These are phyloP conservation scores for Phytopythium helicoides DNA, from an alignment of 352 stramenopile genomes.

Conservation along the genomic window DNA sequence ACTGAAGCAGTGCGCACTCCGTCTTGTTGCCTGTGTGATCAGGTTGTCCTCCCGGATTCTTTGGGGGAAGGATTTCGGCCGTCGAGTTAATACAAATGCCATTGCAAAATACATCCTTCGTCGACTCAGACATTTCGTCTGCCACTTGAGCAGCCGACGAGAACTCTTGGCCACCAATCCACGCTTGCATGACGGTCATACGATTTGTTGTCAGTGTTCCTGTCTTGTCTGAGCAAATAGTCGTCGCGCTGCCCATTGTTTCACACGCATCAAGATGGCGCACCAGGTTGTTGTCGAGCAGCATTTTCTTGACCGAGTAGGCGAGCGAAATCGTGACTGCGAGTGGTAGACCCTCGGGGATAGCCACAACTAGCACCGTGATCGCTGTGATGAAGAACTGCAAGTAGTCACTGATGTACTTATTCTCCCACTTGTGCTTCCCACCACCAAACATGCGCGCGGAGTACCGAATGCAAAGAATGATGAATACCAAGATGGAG, in stretches of 20 bases:
- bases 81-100: conserved; percentile 75
- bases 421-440: conserved; percentile 36
- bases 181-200: conserved; percentile 95
- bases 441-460: conserved; percentile 54
- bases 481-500: conserved; percentile 74
- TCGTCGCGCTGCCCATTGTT: conserved; percentile 94
- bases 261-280: conserved; percentile 87
- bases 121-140: conserved; percentile 59
- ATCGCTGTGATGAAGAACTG: conserved; percentile 87
- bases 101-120: conserved; percentile 66
- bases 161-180: conserved; percentile 67
- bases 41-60: conserved; percentile 41
- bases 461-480: conserved; percentile 73
- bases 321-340: conserved; percentile 96
- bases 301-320: conserved; percentile 95
- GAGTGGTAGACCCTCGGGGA: conserved; percentile 96
- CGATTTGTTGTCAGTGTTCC: conserved; percentile 96
- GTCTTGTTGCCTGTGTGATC: conserved; percentile 86
- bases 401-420: conserved; percentile 66
- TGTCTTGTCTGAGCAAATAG: conserved; percentile 98
- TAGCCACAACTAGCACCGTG: conserved; percentile 94
- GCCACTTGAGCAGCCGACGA: conserved; percentile 38
- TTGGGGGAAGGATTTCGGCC: conserved; percentile 60
- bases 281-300: conserved; percentile 88
- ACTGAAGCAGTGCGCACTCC: conserved; percentile 72